These are phyloP conservation scores for Geosmithia morbida DNA, from an alignment of 2,329 filamentous ascomycete genomes.

Conservation along the genomic window DNA sequence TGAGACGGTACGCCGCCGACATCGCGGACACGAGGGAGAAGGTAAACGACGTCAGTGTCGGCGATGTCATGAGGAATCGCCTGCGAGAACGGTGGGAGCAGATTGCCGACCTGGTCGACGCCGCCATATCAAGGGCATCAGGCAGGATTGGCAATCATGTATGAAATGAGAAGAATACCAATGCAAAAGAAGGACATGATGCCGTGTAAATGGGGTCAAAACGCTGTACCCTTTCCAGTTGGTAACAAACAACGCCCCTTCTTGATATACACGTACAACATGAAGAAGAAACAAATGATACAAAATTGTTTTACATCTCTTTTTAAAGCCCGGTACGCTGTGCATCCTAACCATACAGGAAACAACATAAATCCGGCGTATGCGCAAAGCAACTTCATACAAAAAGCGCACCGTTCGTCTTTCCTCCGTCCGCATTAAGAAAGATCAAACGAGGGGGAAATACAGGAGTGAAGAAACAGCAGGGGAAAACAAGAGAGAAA, in stretches of 20 bases:
- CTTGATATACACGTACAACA: no score
- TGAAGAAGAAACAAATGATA: not conserved
- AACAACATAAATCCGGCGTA: not conserved
- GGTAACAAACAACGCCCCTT: no score
- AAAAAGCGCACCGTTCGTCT: not conserved
- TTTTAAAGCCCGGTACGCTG: not conserved
- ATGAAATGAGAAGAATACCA: not conserved
- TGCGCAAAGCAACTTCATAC: not conserved
- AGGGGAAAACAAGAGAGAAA: not conserved
- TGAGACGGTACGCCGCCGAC: conserved; percentile 20
- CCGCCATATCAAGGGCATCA: conserved; percentile 5
- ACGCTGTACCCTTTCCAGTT: no score
- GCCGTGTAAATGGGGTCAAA: no score
- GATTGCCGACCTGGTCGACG: conserved; percentile 9
- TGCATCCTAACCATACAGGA: not conserved
- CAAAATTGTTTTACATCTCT: not conserved
- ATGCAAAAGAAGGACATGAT: no score
- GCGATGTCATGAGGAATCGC: conserved; percentile 11
- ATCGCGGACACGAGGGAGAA: conserved; percentile 20
- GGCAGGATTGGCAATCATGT: not conserved
- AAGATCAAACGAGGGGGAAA: not conserved
- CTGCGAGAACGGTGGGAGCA: conserved; percentile 11
- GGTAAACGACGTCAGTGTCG: conserved; percentile 9
- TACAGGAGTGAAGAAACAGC: not conserved
- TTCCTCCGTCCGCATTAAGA: not conserved